Evolutionary conservation across 345 rosid genomes (phyloP).

Genomic region (Aquilaria sinensis): DNA sequence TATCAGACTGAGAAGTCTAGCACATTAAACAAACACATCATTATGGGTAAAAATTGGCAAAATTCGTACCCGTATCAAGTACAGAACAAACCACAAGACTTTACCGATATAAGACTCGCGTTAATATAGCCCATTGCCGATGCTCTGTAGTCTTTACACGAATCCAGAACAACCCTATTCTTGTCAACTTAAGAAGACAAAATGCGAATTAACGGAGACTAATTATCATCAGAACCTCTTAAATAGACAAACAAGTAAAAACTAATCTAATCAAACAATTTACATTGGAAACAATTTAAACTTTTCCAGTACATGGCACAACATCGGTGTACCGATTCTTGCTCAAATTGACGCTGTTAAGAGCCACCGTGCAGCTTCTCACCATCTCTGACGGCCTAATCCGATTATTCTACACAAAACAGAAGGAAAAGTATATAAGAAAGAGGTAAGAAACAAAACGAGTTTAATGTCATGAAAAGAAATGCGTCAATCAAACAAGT

Average conservation of each 20-base stretch:
- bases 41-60: neutral
- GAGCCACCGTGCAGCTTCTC: conserved; percentile 47
- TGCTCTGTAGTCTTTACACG: conserved; percentile 57
- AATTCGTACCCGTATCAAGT: neutral
- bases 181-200: conserved; percentile 50
- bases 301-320: conserved; percentile 51
- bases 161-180: conserved; percentile 61
- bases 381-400: conserved; percentile 42
- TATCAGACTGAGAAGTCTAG: conserved; percentile 59
- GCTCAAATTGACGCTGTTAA: conserved; percentile 41
- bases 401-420: conserved; percentile 15
- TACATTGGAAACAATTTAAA: conserved; percentile 1
- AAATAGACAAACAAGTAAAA: neutral
- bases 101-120: conserved; percentile 75
- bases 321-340: conserved; percentile 76
- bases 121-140: conserved; percentile 75
- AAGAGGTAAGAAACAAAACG: neutral
- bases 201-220: neutral
- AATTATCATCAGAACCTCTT: neutral
- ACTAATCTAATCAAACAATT: conserved; percentile 2
- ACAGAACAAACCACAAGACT: neutral
- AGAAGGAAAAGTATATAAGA: neutral
- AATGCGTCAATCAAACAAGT: neutral
- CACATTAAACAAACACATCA: conserved; percentile 15
- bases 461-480: neutral